Percentiles rank a stretch among this genome's conserved stretches.
phyloP scores from a whole-genome alignment of 2,329 filamentous ascomycete species.

The Trichoderma gracile region DNA sequence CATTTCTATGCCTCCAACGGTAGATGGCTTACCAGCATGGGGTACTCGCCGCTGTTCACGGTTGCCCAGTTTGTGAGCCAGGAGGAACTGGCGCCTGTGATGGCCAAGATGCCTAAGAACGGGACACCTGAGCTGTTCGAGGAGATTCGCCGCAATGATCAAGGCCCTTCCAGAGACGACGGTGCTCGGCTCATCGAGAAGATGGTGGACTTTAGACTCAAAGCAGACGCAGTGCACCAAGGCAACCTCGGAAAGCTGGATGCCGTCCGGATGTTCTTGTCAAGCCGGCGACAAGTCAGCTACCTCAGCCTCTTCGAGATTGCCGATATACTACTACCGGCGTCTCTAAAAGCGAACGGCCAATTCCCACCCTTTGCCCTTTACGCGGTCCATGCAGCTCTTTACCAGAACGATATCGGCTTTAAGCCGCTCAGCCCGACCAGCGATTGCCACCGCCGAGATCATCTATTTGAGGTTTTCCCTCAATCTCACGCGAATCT shows the following conservation, averaged over 20 bases:
- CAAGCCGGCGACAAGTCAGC: conserved; percentile 40
- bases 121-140: conserved; percentile 37
- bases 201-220: conserved; percentile 49
- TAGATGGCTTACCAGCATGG: conserved; percentile 48
- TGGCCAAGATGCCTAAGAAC: conserved; percentile 36
- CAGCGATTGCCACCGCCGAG: conserved; percentile 49
- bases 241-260: conserved; percentile 51
- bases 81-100: conserved; percentile 45
- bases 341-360: conserved; percentile 38
- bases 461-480: conserved; percentile 61
- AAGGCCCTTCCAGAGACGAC: conserved; percentile 48
- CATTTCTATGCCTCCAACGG: conserved; percentile 58
- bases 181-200: conserved; percentile 48
- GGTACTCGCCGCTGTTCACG: conserved; percentile 50
- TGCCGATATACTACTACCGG: conserved; percentile 46
- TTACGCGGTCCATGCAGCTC: conserved; percentile 69
- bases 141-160: conserved; percentile 36
- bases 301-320: conserved; percentile 56
- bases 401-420: conserved; percentile 59
- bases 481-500: conserved; percentile 36
- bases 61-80: conserved; percentile 48
- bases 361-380: conserved; percentile 52
- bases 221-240: conserved; percentile 50
- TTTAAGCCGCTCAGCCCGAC: conserved; percentile 57
- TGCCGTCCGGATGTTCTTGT: conserved; percentile 46